Percentiles rank a stretch among this genome's conserved stretches.
Conservation (phyloP, 2,329 filamentous ascomycete genomes). For the Madurella fahalii region DNA sequence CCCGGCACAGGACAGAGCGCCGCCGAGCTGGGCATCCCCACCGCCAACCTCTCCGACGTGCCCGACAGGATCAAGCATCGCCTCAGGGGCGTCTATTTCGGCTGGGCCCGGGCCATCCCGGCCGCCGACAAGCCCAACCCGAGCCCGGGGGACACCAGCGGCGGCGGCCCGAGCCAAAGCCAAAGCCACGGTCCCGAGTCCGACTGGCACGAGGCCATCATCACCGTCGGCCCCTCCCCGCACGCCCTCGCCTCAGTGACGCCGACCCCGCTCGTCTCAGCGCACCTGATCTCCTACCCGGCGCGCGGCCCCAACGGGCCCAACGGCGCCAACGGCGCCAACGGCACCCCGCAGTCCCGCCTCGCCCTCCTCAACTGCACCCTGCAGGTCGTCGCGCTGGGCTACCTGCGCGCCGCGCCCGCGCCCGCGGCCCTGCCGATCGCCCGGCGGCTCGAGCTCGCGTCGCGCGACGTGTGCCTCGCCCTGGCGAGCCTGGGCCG, state of each 20-base stretch:
- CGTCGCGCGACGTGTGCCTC: constrained; percentile 40
- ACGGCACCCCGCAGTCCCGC: constrained; percentile 39
- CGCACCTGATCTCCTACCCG: constrained; percentile 53
- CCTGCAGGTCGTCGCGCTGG: constrained; percentile 57
- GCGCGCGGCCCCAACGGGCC: constrained; percentile 24
- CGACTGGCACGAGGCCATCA: constrained; percentile 57
- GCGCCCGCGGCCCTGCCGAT: constrained; percentile 7
- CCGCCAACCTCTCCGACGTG: constrained; percentile 50
- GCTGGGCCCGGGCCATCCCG: constrained; percentile 49
- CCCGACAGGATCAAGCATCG: constrained; percentile 50
- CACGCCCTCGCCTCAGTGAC: constrained; percentile 44
- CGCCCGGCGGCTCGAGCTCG: constrained; percentile 29
- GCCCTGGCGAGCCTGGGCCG: constrained; percentile 45
- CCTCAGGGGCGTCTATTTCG: constrained; percentile 60
- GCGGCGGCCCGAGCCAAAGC: constrained; percentile 32
- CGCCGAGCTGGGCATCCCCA: constrained; percentile 45
- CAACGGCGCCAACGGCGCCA: constrained; percentile 32
- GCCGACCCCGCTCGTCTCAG: constrained; percentile 46
- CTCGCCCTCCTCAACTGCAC: constrained; percentile 39
- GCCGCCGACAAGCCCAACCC: background rate
- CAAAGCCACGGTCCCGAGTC: constrained; percentile 33
- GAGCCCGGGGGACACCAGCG: constrained; percentile 11
- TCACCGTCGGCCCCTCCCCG: constrained; percentile 51
- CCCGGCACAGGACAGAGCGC: constrained; percentile 40
- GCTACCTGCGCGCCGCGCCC: constrained; percentile 47